Evolutionary conservation across 2,329 filamentous ascomycete species (phyloP), one percentile per base, ranked within the genome.

Genomic region (Ophiostoma piceae): DNA sequence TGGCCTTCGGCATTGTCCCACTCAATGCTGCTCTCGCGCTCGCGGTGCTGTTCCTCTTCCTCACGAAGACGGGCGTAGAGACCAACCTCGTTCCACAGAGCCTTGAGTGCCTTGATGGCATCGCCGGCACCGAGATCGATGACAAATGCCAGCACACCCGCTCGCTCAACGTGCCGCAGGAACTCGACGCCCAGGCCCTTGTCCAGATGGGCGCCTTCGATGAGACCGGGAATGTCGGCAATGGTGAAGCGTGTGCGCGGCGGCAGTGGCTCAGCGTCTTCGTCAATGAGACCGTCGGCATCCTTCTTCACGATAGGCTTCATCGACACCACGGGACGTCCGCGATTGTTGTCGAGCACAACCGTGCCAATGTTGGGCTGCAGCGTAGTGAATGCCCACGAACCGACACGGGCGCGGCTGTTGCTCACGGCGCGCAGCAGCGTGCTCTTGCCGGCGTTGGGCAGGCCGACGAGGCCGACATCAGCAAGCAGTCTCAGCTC

Each of bases 321-420:
- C 67, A 67, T 41, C 6, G 68, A 37, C 65, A 85, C 78, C 6
- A 81, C 70, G 1, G 93, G 92, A 0, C 92, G 87, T 2, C 94
- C 92, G 71, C 88, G 89, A 80, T 95, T 87, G 77, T 94, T 87
- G 78, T 99, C 95, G 12, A 99, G 85, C 16, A 98, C 90, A 7
- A 99, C 92, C 0, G 95, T 99, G 67, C 95, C 95, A 69, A 99
- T 96, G 74, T 96, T 75, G 2, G 95, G 95, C 74, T 94, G 90
- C 9, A 99, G 84, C 0, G 95, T 99, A 2, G 95, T 99, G 78
- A 99, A 99, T 11, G 93, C 94, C 95, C 95, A 99, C 77, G 91
- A 89, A 57, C 95, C 95, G 39, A 99, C 88, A 54, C 95, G 87
- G 1, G 95, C 92, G 71, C 93, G 90, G 77, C 92, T 96, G 78